Evolutionary conservation across 1,284 basidiomycete genomes (phyloP).

Genomic region (Apiotrichum laibachii): DNA sequence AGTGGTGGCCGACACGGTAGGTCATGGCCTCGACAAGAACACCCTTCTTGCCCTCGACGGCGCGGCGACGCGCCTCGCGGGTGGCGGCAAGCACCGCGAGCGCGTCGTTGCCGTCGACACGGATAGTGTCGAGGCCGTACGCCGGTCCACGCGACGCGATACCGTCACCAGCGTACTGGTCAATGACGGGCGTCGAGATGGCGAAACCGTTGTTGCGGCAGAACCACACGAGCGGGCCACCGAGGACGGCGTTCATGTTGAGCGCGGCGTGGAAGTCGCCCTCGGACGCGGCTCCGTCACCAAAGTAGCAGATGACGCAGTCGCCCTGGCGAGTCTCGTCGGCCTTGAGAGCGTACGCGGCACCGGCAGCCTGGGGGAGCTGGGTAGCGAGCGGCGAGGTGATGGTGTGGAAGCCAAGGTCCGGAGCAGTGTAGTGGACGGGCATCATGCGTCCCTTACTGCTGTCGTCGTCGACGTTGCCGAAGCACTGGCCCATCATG

Average conservation of each 20-base stretch:
- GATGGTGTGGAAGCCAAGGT: slow-evolving; percentile 88
- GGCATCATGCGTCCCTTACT: slow-evolving; percentile 89
- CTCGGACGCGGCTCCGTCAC: slow-evolving; percentile 61
- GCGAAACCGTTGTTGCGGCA: slow-evolving; percentile 64
- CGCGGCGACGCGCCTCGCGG: slow-evolving; percentile 70
- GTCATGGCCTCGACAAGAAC: slow-evolving; percentile 91
- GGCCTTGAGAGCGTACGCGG: slow-evolving; percentile 82
- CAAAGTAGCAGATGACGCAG: slow-evolving; percentile 87
- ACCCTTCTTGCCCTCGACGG: slow-evolving; percentile 73
- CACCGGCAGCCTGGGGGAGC: slow-evolving; percentile 92
- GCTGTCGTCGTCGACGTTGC: slow-evolving; percentile 73
- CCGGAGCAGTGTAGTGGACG: slow-evolving; percentile 79
- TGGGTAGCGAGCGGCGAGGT: slow-evolving; percentile 93
- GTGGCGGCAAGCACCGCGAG: slow-evolving; percentile 82
- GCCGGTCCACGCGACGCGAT: slow-evolving; percentile 87
- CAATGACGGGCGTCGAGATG: slow-evolving; percentile 84
- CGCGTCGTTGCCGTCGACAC: slow-evolving; percentile 92
- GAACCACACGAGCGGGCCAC: slow-evolving; percentile 50
- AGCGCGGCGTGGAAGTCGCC: slow-evolving; percentile 59
- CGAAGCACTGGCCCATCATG: slow-evolving; percentile 84
- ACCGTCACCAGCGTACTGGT: slow-evolving; percentile 91
- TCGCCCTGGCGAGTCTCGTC: slow-evolving; percentile 69
- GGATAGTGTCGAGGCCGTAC: slow-evolving; percentile 86
- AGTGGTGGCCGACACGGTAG: slow-evolving; percentile 91
- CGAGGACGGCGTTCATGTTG: slow-evolving; percentile 55